Conservation (phyloP, 2,329 filamentous ascomycete genomes). For the Penicillium sp. region DNA sequence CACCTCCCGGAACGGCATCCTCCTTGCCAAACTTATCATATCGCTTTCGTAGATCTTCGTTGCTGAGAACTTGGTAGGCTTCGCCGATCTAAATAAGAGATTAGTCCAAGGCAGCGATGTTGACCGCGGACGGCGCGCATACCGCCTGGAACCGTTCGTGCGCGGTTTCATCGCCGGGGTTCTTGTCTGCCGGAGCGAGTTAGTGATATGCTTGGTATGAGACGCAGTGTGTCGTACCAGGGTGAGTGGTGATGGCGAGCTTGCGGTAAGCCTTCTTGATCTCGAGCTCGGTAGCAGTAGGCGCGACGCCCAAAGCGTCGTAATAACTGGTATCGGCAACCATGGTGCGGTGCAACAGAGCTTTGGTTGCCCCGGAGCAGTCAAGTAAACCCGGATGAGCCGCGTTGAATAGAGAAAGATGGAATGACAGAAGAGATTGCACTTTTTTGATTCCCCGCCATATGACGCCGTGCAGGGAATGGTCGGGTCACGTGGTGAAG, state of each 20-base stretch:
- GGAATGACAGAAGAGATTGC: background rate
- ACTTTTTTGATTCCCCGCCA: background rate
- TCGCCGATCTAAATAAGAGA: constrained; percentile 57
- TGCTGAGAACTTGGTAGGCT: constrained; percentile 76
- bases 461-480: background rate
- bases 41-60: constrained; percentile 79
- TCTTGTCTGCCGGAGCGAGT: constrained; percentile 70
- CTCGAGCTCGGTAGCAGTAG: constrained; percentile 82
- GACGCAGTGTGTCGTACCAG: constrained; percentile 54
- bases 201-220: background rate
- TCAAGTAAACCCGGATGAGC: background rate
- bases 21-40: constrained; percentile 99
- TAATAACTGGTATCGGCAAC: constrained; percentile 88
- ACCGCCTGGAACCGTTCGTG: constrained; percentile 93
- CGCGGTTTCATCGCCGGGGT: constrained; percentile 90
- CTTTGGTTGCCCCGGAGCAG: background rate
- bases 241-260: constrained; percentile 89
- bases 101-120: constrained; percentile 6
- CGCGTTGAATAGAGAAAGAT: background rate
- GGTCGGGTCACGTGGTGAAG: constrained; percentile 1
- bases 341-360: constrained; percentile 52
- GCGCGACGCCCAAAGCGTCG: constrained; percentile 78
- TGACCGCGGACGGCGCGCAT: constrained; percentile 23
- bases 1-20: constrained; percentile 81
- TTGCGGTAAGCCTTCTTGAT: constrained; percentile 98